Base-by-base conservation (phyloP, 2,329 filamentous ascomycete species). In the Diaporthe eres region DNA sequence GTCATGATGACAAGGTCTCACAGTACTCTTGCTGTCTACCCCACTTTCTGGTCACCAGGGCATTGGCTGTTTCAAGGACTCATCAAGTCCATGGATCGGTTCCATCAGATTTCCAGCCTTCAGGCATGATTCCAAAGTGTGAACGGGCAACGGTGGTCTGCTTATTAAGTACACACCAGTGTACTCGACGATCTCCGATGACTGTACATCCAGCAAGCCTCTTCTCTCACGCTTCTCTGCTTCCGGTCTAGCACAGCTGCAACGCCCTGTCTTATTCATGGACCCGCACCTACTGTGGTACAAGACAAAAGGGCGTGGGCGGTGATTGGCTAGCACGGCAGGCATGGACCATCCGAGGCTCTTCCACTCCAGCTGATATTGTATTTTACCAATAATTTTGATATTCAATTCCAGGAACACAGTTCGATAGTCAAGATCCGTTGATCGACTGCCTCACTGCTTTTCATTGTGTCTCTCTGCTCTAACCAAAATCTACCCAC, bases 171-270 rank as follows among this genome's bases (percentile, higher is more conserved):
- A 63, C 44, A 22, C 31, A 31, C 31, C 31, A 31, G 31, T 31
- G 60, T 44, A 19, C 37, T 31, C 39, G 60, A 28, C 60, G 5
- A 63, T 44, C n/a, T 44, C 22, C 7, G n/a, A 44, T 44, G 60
- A 44, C 60, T 63, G 60, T 10, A 31, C n/a, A 44, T 9, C 60
- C 39, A 47, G 42, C n/a, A 22, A 6, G 37, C 22, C 25, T 58
- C 31, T 6, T 44, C 60, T 44, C 34, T 25, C 1, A 37, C 34
- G 44, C 44, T 68, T 39, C 63, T 68, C 44, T 68, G 44, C 28
- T 68, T 68, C 28, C 31, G 22, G 63, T 12, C 44, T 68, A 51
- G 44, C 22, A 68, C 31, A 65, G 10, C 31, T 68, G 22, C 63
- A 47, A 68, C 63, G 47, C 44, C 44, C 63, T 39, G 31, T 53